A percentile compares a stretch with the other conserved stretches of the same genome.
Evolutionary conservation across 306 rosid species (phyloP).

Genomic region (Fragaria vesca): DNA sequence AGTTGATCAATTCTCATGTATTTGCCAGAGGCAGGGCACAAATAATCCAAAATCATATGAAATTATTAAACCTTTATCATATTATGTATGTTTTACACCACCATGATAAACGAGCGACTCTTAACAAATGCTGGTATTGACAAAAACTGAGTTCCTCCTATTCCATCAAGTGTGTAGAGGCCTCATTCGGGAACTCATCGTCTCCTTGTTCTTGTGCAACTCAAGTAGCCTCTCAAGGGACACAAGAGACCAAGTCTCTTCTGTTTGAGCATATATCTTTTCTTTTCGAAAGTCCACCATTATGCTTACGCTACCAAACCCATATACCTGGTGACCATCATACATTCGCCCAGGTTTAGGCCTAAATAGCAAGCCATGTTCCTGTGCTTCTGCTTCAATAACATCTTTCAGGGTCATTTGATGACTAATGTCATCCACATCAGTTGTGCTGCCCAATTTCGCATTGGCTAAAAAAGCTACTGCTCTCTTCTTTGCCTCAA

Average conservation of each 20-base stretch:
- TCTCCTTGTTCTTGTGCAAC: slow-evolving; percentile 53
- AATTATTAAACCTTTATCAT: neutral
- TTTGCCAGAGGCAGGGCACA: neutral
- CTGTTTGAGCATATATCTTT: slow-evolving; percentile 70
- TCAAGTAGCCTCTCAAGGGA: slow-evolving; percentile 70
- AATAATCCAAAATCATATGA: neutral
- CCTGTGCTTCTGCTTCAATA: slow-evolving; percentile 76
- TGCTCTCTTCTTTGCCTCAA: slow-evolving; percentile 6
- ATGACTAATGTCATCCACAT: neutral
- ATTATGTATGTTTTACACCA: neutral
- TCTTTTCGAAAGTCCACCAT: slow-evolving; percentile 63
- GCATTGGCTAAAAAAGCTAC: neutral
- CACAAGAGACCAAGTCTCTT: slow-evolving; percentile 65
- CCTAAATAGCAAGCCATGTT: slow-evolving; percentile 65
- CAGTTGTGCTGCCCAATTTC: neutral
- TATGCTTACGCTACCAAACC: slow-evolving; percentile 76
- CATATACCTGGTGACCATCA: slow-evolving; percentile 81
- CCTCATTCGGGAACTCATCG: neutral
- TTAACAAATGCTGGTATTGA: neutral
- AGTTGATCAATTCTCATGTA: neutral
- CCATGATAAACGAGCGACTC: neutral
- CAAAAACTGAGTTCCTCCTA: neutral
- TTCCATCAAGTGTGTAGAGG: neutral
- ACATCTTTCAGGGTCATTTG: slow-evolving; percentile 42
- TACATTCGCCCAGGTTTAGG: slow-evolving; percentile 77